phyloP scores from a whole-genome alignment of 1,139 yeast genomes.

The Debaryomyces udenii region DNA sequence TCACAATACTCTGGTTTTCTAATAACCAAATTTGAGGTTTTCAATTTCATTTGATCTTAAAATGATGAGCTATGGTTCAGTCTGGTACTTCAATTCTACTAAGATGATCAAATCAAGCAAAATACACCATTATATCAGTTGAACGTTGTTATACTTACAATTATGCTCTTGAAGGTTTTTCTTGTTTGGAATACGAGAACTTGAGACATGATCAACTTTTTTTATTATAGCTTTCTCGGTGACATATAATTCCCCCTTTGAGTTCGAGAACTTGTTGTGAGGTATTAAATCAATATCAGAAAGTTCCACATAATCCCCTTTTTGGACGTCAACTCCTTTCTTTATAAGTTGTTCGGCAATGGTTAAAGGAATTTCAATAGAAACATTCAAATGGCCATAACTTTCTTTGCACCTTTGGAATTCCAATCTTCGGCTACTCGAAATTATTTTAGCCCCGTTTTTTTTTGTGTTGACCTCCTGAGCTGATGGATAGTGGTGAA shows the following conservation, averaged over 20 bases:
- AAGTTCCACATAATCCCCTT: slow-evolving; percentile 53
- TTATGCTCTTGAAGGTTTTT: slow-evolving; percentile 12
- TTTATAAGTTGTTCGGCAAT: slow-evolving; percentile 49
- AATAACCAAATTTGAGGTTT: too few species aligned
- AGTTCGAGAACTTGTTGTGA: slow-evolving; percentile 36
- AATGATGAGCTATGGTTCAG: too few species aligned
- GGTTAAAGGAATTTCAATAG: slow-evolving; percentile 50
- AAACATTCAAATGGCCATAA: slow-evolving; percentile 57
- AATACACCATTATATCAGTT: not conserved
- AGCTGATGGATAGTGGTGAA: slow-evolving; percentile 24
- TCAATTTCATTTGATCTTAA: too few species aligned
- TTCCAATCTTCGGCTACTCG: slow-evolving; percentile 20
- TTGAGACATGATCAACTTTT: slow-evolving; percentile 24
- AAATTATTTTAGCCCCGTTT: slow-evolving; percentile 23
- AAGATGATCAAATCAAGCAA: not conserved
- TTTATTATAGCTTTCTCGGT: slow-evolving; percentile 22
- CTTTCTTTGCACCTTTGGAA: slow-evolving; percentile 44
- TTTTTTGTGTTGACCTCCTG: slow-evolving; percentile 17
- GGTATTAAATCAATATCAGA: slow-evolving; percentile 41
- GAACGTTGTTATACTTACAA: slow-evolving; percentile 23
- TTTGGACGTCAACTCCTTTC: slow-evolving; percentile 46
- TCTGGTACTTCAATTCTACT: too few species aligned
- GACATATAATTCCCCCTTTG: slow-evolving; percentile 36
- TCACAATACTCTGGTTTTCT: too few species aligned
- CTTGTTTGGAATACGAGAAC: slow-evolving; percentile 8